These are phyloP conservation scores for Babesia divergens DNA, from an alignment of 169 alveolate genomes.

Conservation along the genomic window DNA sequence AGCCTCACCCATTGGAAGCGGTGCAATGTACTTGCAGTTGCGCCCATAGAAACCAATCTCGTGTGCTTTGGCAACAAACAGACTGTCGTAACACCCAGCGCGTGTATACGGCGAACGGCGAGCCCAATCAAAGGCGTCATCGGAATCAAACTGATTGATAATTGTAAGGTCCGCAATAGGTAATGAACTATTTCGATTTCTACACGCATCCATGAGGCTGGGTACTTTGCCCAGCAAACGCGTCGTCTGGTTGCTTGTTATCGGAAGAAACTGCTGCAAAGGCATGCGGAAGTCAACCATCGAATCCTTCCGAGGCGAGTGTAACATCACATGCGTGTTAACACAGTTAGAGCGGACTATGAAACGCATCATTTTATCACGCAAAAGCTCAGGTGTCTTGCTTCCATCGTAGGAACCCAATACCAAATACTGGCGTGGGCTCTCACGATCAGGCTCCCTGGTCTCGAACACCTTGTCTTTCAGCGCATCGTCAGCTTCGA, in stretches of 20 bases:
- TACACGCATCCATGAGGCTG: slow-evolving; percentile 36
- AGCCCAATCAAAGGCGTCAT: slow-evolving; percentile 68
- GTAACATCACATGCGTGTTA: slow-evolving; percentile 36
- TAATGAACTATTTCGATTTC: background rate
- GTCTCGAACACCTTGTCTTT: slow-evolving; percentile 17
- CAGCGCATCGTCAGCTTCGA: slow-evolving; percentile 55
- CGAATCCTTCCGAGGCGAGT: slow-evolving; percentile 52
- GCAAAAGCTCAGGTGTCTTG: slow-evolving; percentile 11
- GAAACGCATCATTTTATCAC: slow-evolving; percentile 55
- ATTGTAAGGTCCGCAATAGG: slow-evolving; percentile 52
- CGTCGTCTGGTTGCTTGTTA: slow-evolving; percentile 25
- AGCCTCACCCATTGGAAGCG: slow-evolving; percentile 52
- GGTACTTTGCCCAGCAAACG: slow-evolving; percentile 5
- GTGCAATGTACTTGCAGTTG: slow-evolving; percentile 37
- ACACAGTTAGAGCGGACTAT: slow-evolving; percentile 66
- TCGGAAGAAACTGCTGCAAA: slow-evolving; percentile 51
- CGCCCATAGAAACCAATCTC: slow-evolving; percentile 66
- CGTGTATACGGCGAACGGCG: slow-evolving; percentile 58
- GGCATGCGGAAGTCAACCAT: slow-evolving; percentile 52
- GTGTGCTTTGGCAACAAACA: slow-evolving; percentile 57
- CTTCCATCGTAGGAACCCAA: slow-evolving; percentile 23
- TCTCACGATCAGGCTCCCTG: slow-evolving; percentile 21
- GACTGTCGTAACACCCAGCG: slow-evolving; percentile 61
- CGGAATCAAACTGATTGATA: slow-evolving; percentile 56
- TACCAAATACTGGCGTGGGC: slow-evolving; percentile 55